Evolutionary conservation across 2,329 filamentous ascomycete species (phyloP).

Genomic region (Phialemonium atrogriseum): DNA sequence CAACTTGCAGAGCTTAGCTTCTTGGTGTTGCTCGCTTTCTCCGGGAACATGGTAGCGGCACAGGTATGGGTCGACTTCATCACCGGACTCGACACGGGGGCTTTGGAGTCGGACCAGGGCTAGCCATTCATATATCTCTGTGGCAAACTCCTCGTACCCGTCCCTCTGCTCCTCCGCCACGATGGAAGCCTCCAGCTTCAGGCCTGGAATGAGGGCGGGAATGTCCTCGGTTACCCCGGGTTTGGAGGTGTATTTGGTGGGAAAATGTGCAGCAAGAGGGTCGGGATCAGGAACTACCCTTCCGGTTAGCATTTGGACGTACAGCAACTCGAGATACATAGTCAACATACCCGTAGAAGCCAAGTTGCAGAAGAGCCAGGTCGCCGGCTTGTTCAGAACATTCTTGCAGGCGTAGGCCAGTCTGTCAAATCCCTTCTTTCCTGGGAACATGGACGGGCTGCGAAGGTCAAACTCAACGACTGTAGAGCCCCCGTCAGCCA

Average conservation of each 20-base stretch:
- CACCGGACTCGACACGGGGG: constrained; percentile 47
- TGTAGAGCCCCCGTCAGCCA: too few species aligned
- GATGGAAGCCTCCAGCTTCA: constrained; percentile 21
- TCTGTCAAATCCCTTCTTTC: constrained; percentile 75
- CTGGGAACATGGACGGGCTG: constrained; percentile 66
- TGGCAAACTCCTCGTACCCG: constrained; percentile 54
- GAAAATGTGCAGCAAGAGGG: constrained; percentile 36
- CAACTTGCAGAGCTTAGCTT: constrained; percentile 37
- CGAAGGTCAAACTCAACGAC: constrained; percentile 72
- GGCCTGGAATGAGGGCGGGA: constrained; percentile 20
- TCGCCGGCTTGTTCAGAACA: constrained; percentile 57
- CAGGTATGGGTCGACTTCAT: constrained; percentile 60
- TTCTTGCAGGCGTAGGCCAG: constrained; percentile 72
- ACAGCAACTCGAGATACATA: too few species aligned
- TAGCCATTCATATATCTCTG: constrained; percentile 66
- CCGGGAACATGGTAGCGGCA: constrained; percentile 57
- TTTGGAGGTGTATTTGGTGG: constrained; percentile 30
- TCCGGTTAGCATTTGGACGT: not conserved
- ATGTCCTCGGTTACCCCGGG: constrained; percentile 21
- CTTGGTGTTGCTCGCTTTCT: constrained; percentile 12
- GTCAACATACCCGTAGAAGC: constrained; percentile 32
- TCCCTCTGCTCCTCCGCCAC: constrained; percentile 29
- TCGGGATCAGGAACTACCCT: constrained; percentile 38
- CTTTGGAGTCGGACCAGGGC: constrained; percentile 58
- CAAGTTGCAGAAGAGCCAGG: constrained; percentile 73